Conservation (phyloP, 2,329 filamentous ascomycete species). For the Pseudogymnoascus sp. region DNA sequence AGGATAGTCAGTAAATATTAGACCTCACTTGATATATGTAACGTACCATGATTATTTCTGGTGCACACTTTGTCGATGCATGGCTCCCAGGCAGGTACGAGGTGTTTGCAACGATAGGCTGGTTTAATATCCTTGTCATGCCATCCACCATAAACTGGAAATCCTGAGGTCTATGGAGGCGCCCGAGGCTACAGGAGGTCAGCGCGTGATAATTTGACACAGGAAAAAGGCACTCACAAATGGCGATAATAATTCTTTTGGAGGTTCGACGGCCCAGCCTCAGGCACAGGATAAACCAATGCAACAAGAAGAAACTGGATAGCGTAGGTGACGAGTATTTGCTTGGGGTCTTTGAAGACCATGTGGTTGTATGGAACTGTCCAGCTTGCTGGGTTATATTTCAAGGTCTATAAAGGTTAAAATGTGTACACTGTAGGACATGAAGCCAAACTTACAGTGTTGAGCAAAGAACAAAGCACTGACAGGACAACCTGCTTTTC, state of each 20-base stretch:
- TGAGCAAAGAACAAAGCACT: constrained; percentile 83
- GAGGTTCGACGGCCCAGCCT: constrained; percentile 54
- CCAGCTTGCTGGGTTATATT: constrained; percentile 94
- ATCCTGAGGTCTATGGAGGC: constrained; percentile 86
- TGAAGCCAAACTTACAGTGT: constrained; percentile 59
- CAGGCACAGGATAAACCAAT: constrained; percentile 80
- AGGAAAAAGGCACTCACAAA: constrained; percentile 56
- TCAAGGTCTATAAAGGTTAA: constrained; percentile 61
- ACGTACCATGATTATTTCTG: constrained; percentile 76
- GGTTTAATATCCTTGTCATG: constrained; percentile 86
- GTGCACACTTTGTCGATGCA: constrained; percentile 74
- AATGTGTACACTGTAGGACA: constrained; percentile 10
- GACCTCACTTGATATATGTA: not conserved
- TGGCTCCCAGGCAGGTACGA: constrained; percentile 86
- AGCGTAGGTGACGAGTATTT: constrained; percentile 84
- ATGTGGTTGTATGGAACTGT: constrained; percentile 89
- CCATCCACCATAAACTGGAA: constrained; percentile 97
- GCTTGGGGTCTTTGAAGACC: constrained; percentile 83
- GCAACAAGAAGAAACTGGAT: constrained; percentile 78
- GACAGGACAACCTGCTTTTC: constrained; percentile 91
- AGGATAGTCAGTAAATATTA: not conserved
- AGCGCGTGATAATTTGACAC: not conserved
- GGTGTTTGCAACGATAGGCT: constrained; percentile 80
- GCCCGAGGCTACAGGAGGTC: constrained; percentile 35
- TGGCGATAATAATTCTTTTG: constrained; percentile 92